Percentiles rank a stretch among this genome's conserved stretches.
These are phyloP conservation scores for Sporothrix brasiliensis DNA, from an alignment of 2,329 filamentous ascomycete genomes.

Conservation along the genomic window DNA sequence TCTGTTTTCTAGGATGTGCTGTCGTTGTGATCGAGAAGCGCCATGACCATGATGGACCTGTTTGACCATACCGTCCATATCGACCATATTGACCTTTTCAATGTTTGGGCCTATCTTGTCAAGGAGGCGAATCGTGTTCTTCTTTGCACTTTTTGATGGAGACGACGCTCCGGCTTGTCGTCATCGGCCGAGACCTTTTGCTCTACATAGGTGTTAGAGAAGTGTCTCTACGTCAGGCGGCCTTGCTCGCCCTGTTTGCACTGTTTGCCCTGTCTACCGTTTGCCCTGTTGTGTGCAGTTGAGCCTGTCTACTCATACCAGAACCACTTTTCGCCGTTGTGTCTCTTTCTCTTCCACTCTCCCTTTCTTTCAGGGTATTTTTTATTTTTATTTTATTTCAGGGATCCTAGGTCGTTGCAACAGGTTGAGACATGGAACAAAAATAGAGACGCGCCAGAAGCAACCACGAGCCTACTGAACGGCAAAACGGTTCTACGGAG, in stretches of 20 bases:
- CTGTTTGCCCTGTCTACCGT: neutral
- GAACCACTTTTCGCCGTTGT: too few species aligned
- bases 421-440: slow-evolving; percentile 25
- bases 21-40: neutral
- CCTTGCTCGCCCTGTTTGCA: neutral
- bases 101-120: neutral
- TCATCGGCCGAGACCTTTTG: slow-evolving; percentile 8
- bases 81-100: too few species aligned
- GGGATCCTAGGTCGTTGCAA: neutral
- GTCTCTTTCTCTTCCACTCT: too few species aligned
- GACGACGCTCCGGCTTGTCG: neutral
- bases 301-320: neutral
- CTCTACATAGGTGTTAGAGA: neutral
- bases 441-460: neutral
- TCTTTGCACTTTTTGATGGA: neutral
- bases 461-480: neutral
- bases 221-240: neutral
- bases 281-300: neutral
- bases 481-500: neutral
- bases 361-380: neutral
- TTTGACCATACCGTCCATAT: neutral
- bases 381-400: slow-evolving; percentile 14
- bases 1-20: neutral
- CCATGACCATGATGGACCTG: slow-evolving; percentile 18
- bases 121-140: slow-evolving; percentile 10